Evolutionary conservation across 495 filamentous ascomycete genomes (phyloP).

Genomic region (Talaromyces wortmannii): DNA sequence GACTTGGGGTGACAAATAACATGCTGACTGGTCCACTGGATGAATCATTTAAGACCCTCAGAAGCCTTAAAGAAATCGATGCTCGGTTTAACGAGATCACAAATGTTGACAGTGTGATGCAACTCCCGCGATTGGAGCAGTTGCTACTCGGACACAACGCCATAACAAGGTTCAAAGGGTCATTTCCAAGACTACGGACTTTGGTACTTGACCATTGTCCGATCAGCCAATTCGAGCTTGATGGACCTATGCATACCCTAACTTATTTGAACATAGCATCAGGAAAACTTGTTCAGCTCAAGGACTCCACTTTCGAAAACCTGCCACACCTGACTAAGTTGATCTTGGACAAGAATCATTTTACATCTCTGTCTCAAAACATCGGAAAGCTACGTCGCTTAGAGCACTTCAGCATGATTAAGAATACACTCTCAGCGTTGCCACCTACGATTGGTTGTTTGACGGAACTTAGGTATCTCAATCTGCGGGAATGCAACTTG

Average conservation of each 20-base stretch:
- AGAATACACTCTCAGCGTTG: conserved; percentile 76
- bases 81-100: conserved; percentile 85
- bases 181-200: conserved; percentile 75
- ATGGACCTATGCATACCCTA: conserved; percentile 67
- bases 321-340: conserved; percentile 80
- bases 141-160: conserved; percentile 85
- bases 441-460: conserved; percentile 83
- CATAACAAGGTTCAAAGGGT: conserved; percentile 78
- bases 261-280: conserved; percentile 81
- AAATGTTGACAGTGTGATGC: conserved; percentile 75
- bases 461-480: conserved; percentile 73
- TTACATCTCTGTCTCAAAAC: conserved; percentile 76
- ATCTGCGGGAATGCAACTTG: conserved; percentile 88
- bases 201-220: conserved; percentile 88
- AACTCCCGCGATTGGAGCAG: conserved; percentile 79
- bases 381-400: conserved; percentile 78
- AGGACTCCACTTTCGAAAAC: conserved; percentile 80
- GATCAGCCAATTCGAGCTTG: conserved; percentile 84
- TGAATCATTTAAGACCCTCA: conserved; percentile 57
- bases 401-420: conserved; percentile 88
- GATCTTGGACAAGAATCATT: conserved; percentile 90
- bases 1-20: conserved; percentile 95
- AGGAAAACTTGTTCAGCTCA: conserved; percentile 77
- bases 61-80: conserved; percentile 84
- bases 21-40: conserved; percentile 68